Percentiles rank a stretch among this genome's conserved stretches.
These are phyloP conservation scores for Vitis hybrid DNA, from an alignment of 177 flowering plant genomes.

Conservation along the genomic window DNA sequence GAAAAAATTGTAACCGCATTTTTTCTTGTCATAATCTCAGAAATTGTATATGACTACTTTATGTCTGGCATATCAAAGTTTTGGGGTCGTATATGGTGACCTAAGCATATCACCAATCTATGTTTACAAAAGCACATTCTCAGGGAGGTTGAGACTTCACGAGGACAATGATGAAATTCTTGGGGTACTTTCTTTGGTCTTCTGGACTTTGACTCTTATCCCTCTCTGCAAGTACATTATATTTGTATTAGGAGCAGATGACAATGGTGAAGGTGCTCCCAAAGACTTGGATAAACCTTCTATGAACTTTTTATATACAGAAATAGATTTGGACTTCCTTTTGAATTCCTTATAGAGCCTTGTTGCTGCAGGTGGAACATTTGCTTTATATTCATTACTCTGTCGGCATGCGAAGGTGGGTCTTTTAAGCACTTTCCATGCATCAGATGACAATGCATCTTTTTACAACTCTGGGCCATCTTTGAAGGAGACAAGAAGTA, in stretches of 20 bases:
- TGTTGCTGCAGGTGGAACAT: conserved; percentile 49
- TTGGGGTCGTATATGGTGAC: conserved; percentile 51
- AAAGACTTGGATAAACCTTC: background rate
- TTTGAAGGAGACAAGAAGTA: conserved; percentile 28
- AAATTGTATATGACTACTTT: conserved; percentile 22
- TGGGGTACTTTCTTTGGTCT: conserved; percentile 54
- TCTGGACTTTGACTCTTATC: conserved; percentile 61
- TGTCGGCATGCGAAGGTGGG: conserved; percentile 40
- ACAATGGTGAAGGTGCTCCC: conserved; percentile 60
- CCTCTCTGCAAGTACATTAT: conserved; percentile 52
- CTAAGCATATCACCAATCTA: conserved; percentile 41
- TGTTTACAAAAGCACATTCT: conserved; percentile 43
- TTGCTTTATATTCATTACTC: conserved; percentile 60
- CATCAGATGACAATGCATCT: conserved; percentile 21
- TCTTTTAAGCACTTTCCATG: conserved; percentile 25
- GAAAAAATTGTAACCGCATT: too few species aligned
- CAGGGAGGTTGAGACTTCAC: conserved; percentile 23
- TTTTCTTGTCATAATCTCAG: conserved; percentile 17
- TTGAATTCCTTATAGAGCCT: background rate
- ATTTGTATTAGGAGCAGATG: conserved; percentile 56
- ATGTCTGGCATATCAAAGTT: conserved; percentile 38
- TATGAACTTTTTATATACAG: too few species aligned
- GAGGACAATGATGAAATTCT: conserved; percentile 41
- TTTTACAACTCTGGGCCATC: conserved; percentile 9
- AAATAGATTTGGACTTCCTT: too few species aligned